phyloP scores from a whole-genome alignment of 495 filamentous ascomycete species.

The Wilcoxina mikolae region DNA sequence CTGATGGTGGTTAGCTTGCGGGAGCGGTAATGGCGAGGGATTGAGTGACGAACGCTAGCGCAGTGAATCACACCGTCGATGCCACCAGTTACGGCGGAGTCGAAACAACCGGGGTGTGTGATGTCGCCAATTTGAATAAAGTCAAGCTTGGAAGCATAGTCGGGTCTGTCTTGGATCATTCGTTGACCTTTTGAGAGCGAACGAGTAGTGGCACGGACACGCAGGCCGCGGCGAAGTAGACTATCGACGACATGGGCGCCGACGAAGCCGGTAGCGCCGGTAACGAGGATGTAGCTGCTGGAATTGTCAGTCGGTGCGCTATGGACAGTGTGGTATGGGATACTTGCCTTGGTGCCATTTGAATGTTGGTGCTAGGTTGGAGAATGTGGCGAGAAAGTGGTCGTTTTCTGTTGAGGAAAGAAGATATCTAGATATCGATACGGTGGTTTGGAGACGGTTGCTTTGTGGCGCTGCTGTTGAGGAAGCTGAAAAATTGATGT shows the following conservation, averaged over 20 bases:
- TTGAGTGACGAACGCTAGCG: conserved; percentile 50
- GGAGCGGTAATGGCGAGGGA: conserved; percentile 49
- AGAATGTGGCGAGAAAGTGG: too few species aligned
- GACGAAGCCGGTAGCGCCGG: conserved; percentile 54
- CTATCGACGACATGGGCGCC: conserved; percentile 28
- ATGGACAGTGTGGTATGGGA: too few species aligned
- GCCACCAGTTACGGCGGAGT: conserved; percentile 55
- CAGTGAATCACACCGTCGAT: conserved; percentile 68
- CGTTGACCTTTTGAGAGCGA: conserved; percentile 59
- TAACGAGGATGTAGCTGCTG: conserved; percentile 6
- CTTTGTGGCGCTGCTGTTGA: too few species aligned
- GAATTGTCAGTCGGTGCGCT: too few species aligned
- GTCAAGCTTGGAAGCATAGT: conserved; percentile 51
- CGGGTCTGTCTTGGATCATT: conserved; percentile 41
- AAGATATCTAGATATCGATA: too few species aligned
- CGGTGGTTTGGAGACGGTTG: too few species aligned
- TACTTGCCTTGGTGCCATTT: too few species aligned
- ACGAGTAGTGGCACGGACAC: conserved; percentile 70
- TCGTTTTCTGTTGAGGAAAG: too few species aligned
- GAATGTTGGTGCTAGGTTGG: too few species aligned
- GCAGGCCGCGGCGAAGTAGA: conserved; percentile 1
- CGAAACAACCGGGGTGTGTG: conserved; percentile 72
- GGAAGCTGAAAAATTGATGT: too few species aligned
- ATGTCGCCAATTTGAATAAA: conserved; percentile 76
- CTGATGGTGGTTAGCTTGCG: conserved; percentile 45